Evolutionary conservation across 2,329 filamentous ascomycete genomes (phyloP), one percentile per base, ranked within the genome.

Genomic region (Aspergillus aculeatus): DNA sequence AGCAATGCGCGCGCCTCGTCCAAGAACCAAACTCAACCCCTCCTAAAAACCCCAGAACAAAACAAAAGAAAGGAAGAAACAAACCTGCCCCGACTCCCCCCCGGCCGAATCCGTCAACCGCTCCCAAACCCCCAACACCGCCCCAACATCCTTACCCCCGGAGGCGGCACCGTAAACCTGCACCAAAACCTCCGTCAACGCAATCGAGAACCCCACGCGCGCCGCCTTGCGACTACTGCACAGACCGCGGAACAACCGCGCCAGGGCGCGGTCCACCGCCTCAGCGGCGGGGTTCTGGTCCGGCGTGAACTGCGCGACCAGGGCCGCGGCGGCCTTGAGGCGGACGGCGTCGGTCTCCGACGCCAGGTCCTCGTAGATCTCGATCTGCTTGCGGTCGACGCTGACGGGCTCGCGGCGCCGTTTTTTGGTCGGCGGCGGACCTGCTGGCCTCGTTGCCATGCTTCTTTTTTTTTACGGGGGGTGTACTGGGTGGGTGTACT

Each of bases 161-260:
- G 44, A 3, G 65, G 71, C 44, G 3, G 64, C 56, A 1, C 69
- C 85, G 69, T 89, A 90, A 5, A 93, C 77, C 69, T 94, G 86
- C 4, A 85, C 82, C 49, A 96, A 73, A 9, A 96, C 79, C 75
- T 97, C 93, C 0, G 92, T 89, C 66, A 98, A 79, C 0, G 94
- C 94, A 57, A 97, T 83, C 56, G 92, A 96, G 74, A 96, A 97
- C 3, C 95, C 95, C 54, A 95, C 80, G 26, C 95, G 85, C 19
- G 94, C 92, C 12, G 91, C 91, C 78, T 96, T 96, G 59, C 92
- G 88, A 57, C 92, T 89, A 73, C 92, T 97, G 62, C 93, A 92
- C 19, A 98, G 86, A 47, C 95, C 95, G 57, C 91, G 87, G 73
- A 97, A 91, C 41, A 99, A 81, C 26, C 89, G 84, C 71, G 85